Conservation (phyloP, 2,329 filamentous ascomycete species). For the Rhinocladiella similis region DNA sequence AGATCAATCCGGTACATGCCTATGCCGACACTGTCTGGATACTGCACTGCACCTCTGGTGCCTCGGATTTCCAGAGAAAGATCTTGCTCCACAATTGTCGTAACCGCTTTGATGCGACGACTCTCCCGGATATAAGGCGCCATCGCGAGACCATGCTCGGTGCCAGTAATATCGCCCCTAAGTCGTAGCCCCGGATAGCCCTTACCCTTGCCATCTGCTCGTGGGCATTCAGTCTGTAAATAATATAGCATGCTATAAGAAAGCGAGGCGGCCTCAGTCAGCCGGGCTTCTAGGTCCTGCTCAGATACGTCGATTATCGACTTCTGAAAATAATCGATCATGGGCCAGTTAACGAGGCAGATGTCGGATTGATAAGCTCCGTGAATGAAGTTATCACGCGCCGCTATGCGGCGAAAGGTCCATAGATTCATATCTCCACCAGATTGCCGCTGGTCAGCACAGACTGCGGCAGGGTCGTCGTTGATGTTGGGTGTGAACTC, state of each 20-base stretch:
- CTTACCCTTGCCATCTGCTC: background rate
- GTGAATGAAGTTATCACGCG: slow-evolving; percentile 1
- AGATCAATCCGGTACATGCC: slow-evolving; percentile 5
- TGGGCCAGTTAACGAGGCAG: slow-evolving; percentile 7
- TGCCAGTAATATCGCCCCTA: slow-evolving; percentile 1
- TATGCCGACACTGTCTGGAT: slow-evolving; percentile 2
- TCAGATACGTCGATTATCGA: slow-evolving; percentile 4
- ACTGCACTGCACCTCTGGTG: background rate
- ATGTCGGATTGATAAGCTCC: slow-evolving; percentile 7
- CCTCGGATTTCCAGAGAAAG: background rate
- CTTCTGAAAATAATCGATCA: slow-evolving; percentile 7
- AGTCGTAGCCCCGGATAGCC: slow-evolving; percentile 6
- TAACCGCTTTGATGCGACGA: slow-evolving; percentile 2
- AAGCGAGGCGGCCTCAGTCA: slow-evolving; percentile 1
- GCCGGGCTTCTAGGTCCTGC: background rate
- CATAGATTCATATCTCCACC: slow-evolving; percentile 8
- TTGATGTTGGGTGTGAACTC: slow-evolving; percentile 3
- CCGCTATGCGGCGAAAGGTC: slow-evolving; percentile 7
- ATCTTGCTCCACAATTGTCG: slow-evolving; percentile 3
- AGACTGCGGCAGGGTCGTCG: slow-evolving; percentile 2
- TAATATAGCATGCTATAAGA: slow-evolving; percentile 11
- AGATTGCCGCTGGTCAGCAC: slow-evolving; percentile 1
- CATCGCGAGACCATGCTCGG: slow-evolving; percentile 4
- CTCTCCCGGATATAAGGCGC: slow-evolving; percentile 1
- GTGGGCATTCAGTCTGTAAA: slow-evolving; percentile 5